Evolutionary conservation across 129 eudicot genomes (phyloP), one percentile per base, ranked within the genome.

Genomic region (Ambrosia trifida): DNA sequence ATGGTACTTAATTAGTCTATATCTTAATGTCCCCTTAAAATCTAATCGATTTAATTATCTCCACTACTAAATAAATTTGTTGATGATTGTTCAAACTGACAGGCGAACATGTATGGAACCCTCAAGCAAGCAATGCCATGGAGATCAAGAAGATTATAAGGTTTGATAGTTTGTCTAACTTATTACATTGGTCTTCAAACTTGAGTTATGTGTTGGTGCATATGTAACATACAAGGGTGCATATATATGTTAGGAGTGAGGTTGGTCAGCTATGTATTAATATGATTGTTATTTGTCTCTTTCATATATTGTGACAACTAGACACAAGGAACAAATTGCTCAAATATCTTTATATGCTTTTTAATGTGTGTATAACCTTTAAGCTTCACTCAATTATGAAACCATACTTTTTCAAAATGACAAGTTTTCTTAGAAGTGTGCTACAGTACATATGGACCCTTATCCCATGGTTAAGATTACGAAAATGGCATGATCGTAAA

Each of bases 101-200:
- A 89, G 96, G 85, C 73, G 11, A 79, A 57, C 60, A 66, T 86
- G 51, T 84, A 69, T 58, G 92, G 74, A 28, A 84, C 76, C 64
- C 69, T 86, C 3, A 89, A 86, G 72, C 86, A 84, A 50, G 91
- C 80, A 38, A 74, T 89, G 31, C 89, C 77, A 56, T 81, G 88
- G 96, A 74, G 72, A 78, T 81, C 85, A 54, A 68, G 75, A 73
- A 81, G 72, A 74, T 40, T 40, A 40, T 60, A 63, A 47, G n/a
- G 47, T 47, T 24, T 44, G 16, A 43, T 40, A 43, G 12, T 18
- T 17, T n/a, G 54, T 33, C 28, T 5, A 33, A 68, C 62, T 57
- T 16, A 7, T 7, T 2, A 18, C 33, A 58, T 28, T 28, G 46
- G 1, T 66, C 49, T n/a, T 65, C n/a, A 10, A 33, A 24, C 17